These are phyloP conservation scores for Nepenthes gracilis DNA, from an alignment of 148 eudicot genomes.

Conservation along the genomic window DNA sequence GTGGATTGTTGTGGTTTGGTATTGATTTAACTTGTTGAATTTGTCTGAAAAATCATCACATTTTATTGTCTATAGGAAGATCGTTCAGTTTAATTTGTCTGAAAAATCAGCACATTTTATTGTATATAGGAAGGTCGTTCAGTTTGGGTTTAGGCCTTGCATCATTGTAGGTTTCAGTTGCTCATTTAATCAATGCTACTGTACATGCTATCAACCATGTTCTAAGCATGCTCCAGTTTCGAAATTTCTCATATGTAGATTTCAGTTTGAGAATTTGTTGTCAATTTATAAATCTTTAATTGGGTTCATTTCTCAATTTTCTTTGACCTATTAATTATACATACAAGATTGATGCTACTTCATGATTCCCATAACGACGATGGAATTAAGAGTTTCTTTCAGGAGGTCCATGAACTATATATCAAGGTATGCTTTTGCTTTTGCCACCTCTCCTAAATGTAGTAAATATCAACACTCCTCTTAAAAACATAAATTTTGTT, in stretches of 20 bases:
- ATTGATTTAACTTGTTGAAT: too few species aligned
- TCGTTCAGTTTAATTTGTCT: too few species aligned
- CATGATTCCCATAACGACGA: conserved; percentile 95
- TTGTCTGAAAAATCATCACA: too few species aligned
- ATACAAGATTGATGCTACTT: conserved; percentile 91
- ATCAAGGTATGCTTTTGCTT: conserved; percentile 57
- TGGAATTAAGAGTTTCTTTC: conserved; percentile 96
- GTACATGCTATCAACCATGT: too few species aligned
- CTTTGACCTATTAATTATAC: conserved; percentile 46
- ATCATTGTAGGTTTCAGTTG: too few species aligned
- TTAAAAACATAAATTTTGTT: neutral
- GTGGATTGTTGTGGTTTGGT: too few species aligned
- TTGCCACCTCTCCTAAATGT: neutral
- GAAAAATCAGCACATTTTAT: too few species aligned
- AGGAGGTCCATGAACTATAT: conserved; percentile 94
- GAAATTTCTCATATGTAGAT: neutral
- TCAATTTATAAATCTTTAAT: neutral
- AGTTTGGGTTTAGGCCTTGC: too few species aligned
- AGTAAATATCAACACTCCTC: neutral
- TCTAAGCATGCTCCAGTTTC: too few species aligned
- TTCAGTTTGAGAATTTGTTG: neutral
- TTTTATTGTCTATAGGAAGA: too few species aligned
- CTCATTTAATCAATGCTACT: too few species aligned
- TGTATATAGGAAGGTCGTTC: too few species aligned
- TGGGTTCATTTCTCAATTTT: conserved; percentile 5